Evolutionary conservation across 2,329 filamentous ascomycete genomes (phyloP).

Genomic region (Fusarium keratoplasticum): DNA sequence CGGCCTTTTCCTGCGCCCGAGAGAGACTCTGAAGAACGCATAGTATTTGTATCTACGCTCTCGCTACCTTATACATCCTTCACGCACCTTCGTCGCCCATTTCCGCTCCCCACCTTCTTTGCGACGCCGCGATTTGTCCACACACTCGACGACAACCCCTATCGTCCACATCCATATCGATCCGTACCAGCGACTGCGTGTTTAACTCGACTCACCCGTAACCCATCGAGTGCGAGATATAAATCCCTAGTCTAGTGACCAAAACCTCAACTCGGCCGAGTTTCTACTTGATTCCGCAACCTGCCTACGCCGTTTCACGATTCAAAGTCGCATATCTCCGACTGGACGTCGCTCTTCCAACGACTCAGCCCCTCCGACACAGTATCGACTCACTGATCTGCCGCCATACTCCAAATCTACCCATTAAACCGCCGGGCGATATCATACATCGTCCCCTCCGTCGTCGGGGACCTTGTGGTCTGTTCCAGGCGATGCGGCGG

Average conservation of each 20-base stretch:
- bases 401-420: not conserved
- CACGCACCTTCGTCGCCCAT: slow-evolving; percentile 2
- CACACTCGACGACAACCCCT: slow-evolving; percentile 13
- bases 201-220: not conserved
- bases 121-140: slow-evolving; percentile 29
- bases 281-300: not conserved
- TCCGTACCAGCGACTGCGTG: not conserved
- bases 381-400: not conserved
- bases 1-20: not conserved
- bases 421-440: slow-evolving; percentile 21
- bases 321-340: not conserved
- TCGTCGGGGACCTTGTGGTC: slow-evolving; percentile 38
- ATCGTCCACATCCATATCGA: slow-evolving; percentile 14
- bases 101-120: slow-evolving; percentile 22
- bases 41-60: not conserved
- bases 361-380: not conserved
- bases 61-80: not conserved
- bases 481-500: slow-evolving; percentile 58
- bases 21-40: not conserved
- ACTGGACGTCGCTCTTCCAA: not conserved
- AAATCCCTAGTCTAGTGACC: not conserved
- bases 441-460: slow-evolving; percentile 29
- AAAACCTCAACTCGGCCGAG: not conserved
- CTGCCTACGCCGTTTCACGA: slow-evolving; percentile 10
- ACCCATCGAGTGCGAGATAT: not conserved